Evolutionary conservation across 257 asterid species (phyloP), one percentile per base, ranked within the genome.

Genomic region (Solanum gracilifrons): DNA sequence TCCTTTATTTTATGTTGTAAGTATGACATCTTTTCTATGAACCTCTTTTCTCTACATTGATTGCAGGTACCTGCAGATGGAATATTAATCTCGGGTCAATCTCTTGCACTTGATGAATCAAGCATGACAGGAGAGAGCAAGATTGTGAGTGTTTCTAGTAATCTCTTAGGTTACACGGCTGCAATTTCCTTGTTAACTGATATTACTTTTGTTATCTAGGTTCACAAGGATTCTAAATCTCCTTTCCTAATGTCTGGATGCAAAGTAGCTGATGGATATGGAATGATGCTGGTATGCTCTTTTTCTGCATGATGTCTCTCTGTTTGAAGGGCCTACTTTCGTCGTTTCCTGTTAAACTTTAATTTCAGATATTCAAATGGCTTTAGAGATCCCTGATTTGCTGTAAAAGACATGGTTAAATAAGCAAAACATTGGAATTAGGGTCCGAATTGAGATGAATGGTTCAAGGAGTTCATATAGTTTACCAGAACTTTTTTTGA

Each of bases 111-210:
- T 88, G 99, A 97, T 90, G 99, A 97, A 91, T 97, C 99, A 86
- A 97, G 99, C 89, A 97, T 97, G 99, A 97, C 99, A n/a, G 98
- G 98, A 88, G 99, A 97, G 92, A 95, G 98, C 90, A 97, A 95
- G 92, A 95, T 95, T 83, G 99, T 97, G 91, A 90, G 99, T 84
- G 29, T 86, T 86, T 9, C 46, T 27, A 82, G 43, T 71, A 79
- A 58, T 87, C 69, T 87, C 36, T 82, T 83, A 69, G 36, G 16
- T 16, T 86, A 87, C 88, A 51, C 66, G 46, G 66, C 87, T 23
- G 58, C 51, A 73, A 35, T 73, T 68, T 46, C 84, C 88, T 89
- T 69, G 83, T 83, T 74, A 12, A 88, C 29, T 35, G 60, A 86
- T 51, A 43, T 62, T 76, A 48, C 58, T 83, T 88, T 90, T 60